phyloP scores from a whole-genome alignment of 305 asterid genomes.

The Fraxinus xanthoxyloides region DNA sequence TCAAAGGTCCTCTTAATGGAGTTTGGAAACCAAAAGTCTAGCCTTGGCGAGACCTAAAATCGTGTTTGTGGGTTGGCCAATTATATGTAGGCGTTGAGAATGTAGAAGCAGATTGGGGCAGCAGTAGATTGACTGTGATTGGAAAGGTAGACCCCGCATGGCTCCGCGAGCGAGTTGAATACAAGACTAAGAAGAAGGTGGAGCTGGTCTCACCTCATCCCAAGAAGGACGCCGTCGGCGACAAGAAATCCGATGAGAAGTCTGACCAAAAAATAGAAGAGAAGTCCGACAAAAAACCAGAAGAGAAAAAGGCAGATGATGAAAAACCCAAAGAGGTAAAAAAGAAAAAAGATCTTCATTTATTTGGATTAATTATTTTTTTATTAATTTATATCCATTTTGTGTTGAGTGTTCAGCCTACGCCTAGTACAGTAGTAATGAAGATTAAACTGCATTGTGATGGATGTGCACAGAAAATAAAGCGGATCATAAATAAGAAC shows the following conservation, averaged over 20 bases:
- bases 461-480: constrained; percentile 66
- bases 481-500: constrained; percentile 48
- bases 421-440: constrained; percentile 46
- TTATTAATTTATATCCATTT: not conserved
- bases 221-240: constrained; percentile 48
- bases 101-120: constrained; percentile 54
- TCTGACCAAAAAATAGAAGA: constrained; percentile 40
- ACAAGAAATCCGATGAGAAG: constrained; percentile 32
- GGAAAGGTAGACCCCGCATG: constrained; percentile 79
- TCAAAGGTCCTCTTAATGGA: not conserved
- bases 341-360: not conserved
- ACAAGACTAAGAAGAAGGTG: constrained; percentile 76
- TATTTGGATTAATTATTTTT: constrained; percentile 1
- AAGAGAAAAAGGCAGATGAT: constrained; percentile 33
- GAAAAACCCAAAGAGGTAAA: constrained; percentile 58
- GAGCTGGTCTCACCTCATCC: constrained; percentile 71
- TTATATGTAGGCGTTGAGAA: constrained; percentile 64
- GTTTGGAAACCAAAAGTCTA: not conserved
- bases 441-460: constrained; percentile 72
- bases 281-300: constrained; percentile 25
- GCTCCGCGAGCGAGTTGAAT: constrained; percentile 66
- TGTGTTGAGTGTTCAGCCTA: constrained; percentile 36
- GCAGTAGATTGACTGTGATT: constrained; percentile 65
- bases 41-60: constrained; percentile 12
- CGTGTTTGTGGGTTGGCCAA: constrained; percentile 10